A percentile compares a stretch with the other conserved stretches of the same genome.
These are phyloP conservation scores for Pezicula rhizophila DNA, from an alignment of 2,329 filamentous ascomycete genomes.

Conservation along the genomic window DNA sequence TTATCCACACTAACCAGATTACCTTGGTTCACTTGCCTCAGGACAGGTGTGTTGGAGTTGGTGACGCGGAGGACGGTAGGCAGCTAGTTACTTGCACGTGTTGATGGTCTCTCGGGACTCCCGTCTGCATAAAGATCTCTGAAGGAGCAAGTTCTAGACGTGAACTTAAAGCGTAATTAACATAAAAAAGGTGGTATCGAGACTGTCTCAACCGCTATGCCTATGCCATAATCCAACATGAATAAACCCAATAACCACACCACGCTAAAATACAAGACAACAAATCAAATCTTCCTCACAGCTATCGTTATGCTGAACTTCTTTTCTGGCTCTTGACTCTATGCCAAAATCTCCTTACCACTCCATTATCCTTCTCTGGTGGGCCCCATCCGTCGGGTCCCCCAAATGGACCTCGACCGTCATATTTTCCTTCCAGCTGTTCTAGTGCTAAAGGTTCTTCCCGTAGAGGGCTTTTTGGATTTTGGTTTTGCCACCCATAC, in stretches of 20 bases:
- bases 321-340: constrained; percentile 36
- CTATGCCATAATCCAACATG: constrained; percentile 1
- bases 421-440: constrained; percentile 48
- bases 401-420: constrained; percentile 28
- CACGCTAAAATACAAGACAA: constrained; percentile 10
- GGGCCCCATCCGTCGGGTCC: constrained; percentile 33
- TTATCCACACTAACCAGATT: neutral
- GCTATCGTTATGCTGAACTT: constrained; percentile 7
- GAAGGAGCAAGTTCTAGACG: neutral
- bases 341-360: constrained; percentile 61
- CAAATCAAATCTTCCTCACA: neutral
- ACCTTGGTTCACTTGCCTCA: too few species aligned
- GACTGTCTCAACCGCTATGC: constrained; percentile 9
- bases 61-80: neutral
- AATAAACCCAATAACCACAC: neutral
- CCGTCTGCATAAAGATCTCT: neutral
- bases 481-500: constrained; percentile 58
- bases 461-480: constrained; percentile 25
- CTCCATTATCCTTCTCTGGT: constrained; percentile 42
- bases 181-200: constrained; percentile 15
- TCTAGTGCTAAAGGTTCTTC: constrained; percentile 50
- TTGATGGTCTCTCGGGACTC: neutral
- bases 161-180: constrained; percentile 4
- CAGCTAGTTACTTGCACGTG: neutral
- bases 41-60: too few species aligned